Conservation (phyloP, 768 basidiomycete genomes). For the Mycena polygramma region DNA sequence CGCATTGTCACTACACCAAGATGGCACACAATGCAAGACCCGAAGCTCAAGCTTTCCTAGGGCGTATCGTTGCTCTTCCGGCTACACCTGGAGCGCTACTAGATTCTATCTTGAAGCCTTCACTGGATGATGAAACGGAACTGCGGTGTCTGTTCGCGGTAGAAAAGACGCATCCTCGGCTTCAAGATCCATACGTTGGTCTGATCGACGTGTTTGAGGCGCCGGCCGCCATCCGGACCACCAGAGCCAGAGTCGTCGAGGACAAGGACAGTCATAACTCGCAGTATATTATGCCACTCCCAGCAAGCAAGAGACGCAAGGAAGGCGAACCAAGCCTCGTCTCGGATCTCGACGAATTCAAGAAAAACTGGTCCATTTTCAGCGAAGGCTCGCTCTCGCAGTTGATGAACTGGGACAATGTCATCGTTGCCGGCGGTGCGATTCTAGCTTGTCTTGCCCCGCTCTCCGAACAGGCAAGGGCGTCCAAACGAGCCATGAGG, state of each 20-base stretch:
- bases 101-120: constrained; percentile 61
- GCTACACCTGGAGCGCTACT: constrained; percentile 50
- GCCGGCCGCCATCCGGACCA: constrained; percentile 59
- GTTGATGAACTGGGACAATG: constrained; percentile 71
- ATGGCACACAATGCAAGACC: constrained; percentile 31
- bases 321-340: constrained; percentile 67
- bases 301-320: constrained; percentile 56
- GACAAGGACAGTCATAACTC: constrained; percentile 58
- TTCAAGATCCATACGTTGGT: constrained; percentile 65
- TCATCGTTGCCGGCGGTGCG: constrained; percentile 73
- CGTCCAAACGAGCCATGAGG: constrained; percentile 67
- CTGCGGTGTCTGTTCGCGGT: constrained; percentile 69
- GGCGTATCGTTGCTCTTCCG: constrained; percentile 37
- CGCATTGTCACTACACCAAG: too few relatives aligned
- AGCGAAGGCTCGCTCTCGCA: constrained; percentile 72
- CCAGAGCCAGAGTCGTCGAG: constrained; percentile 62
- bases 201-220: constrained; percentile 72
- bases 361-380: constrained; percentile 74
- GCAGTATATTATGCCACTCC: constrained; percentile 68
- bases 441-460: constrained; percentile 71
- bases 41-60: constrained; percentile 40
- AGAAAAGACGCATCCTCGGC: constrained; percentile 59
- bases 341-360: constrained; percentile 66
- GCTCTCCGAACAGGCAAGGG: constrained; percentile 60
- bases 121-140: constrained; percentile 68